Evolutionary conservation across 1,139 yeast species (phyloP).

Genomic region (Candida labiduridarum): DNA sequence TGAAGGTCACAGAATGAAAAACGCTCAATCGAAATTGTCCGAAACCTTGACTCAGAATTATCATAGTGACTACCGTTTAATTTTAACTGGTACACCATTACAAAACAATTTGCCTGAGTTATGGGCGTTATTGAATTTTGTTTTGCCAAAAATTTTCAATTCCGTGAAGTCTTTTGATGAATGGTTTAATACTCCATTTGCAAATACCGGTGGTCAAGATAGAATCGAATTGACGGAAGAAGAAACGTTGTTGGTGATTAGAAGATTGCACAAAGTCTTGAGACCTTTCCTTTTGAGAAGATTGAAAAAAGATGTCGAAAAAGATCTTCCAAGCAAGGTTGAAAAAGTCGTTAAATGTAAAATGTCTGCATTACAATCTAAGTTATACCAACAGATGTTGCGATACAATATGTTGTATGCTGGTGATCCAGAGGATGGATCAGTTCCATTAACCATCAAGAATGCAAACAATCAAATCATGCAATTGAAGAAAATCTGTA

Average conservation of each 20-base stretch:
- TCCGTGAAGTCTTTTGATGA: constrained; percentile 86
- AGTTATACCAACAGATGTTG: constrained; percentile 78
- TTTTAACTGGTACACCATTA: constrained; percentile 85
- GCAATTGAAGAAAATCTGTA: constrained; percentile 96
- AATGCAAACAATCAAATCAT: constrained; percentile 89
- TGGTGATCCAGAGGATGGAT: constrained; percentile 50
- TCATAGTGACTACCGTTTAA: constrained; percentile 74
- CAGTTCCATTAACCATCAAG: constrained; percentile 62
- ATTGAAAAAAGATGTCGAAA: constrained; percentile 95
- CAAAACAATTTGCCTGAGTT: constrained; percentile 84
- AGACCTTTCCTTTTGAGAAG: constrained; percentile 94
- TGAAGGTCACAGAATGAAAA: constrained; percentile 90
- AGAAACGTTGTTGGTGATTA: constrained; percentile 88
- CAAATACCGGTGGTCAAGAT: constrained; percentile 80
- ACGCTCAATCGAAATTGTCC: constrained; percentile 73
- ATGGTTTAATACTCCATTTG: constrained; percentile 87
- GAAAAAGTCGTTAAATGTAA: constrained; percentile 95
- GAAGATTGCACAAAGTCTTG: constrained; percentile 94
- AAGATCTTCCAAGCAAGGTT: constrained; percentile 92
- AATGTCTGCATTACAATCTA: constrained; percentile 83
- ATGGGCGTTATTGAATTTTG: constrained; percentile 81
- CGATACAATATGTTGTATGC: constrained; percentile 67
- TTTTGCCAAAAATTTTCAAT: constrained; percentile 77
- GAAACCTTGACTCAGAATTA: constrained; percentile 71
- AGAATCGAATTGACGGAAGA: constrained; percentile 83